Conservation (phyloP, 2,329 filamentous ascomycete species). For the Laburnicola sp. region DNA sequence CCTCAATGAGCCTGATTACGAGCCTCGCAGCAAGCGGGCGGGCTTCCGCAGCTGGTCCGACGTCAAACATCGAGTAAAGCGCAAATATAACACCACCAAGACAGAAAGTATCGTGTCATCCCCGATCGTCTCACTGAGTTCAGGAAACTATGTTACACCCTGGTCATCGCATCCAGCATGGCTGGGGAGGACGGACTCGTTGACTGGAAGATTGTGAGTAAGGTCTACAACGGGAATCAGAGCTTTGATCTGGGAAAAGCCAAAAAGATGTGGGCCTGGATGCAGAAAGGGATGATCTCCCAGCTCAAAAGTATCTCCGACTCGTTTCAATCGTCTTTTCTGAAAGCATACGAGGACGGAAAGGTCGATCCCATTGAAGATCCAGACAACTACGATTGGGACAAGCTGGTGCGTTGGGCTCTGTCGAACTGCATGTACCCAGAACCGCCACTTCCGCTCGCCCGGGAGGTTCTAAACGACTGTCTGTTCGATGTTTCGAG, state of each 20-base stretch:
- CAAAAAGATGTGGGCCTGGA: constrained; percentile 46
- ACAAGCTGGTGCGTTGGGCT: constrained; percentile 67
- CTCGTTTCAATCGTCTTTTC: constrained; percentile 67
- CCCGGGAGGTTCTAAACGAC: constrained; percentile 23
- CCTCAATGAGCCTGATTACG: constrained; percentile 33
- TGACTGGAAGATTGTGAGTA: constrained; percentile 50
- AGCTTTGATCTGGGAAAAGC: constrained; percentile 39
- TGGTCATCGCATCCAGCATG: constrained; percentile 38
- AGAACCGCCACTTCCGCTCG: constrained; percentile 29
- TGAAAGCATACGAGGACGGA: constrained; percentile 66
- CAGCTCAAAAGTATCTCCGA: constrained; percentile 61
- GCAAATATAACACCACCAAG: constrained; percentile 12
- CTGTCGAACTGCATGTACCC: constrained; percentile 49
- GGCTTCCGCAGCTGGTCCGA: constrained; percentile 14
- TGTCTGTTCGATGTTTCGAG: constrained; percentile 34
- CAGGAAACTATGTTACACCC: constrained; percentile 37
- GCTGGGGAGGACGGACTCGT: constrained; percentile 41
- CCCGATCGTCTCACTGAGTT: constrained; percentile 28
- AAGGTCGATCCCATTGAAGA: constrained; percentile 65
- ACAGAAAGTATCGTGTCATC: constrained; percentile 19
- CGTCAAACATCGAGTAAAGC: constrained; percentile 10
- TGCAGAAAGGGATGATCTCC: constrained; percentile 36
- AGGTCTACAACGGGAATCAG: constrained; percentile 43
- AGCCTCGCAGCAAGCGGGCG: constrained; percentile 19
- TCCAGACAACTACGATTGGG: constrained; percentile 69